Evolutionary conservation across 768 basidiomycete genomes (phyloP).

Genomic region (Leccinum disarticulatum): DNA sequence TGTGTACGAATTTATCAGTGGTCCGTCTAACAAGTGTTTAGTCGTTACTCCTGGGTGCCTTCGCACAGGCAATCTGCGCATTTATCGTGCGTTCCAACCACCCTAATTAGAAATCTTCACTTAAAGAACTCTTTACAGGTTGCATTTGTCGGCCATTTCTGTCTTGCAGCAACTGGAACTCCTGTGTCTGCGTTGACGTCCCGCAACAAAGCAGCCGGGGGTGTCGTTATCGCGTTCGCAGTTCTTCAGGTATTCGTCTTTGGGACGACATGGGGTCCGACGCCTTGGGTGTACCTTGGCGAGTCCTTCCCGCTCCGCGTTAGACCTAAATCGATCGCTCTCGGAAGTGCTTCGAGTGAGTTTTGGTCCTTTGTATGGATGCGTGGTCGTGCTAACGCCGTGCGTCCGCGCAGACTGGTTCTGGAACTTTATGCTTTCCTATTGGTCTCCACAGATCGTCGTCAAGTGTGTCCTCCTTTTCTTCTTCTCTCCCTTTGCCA

Average conservation of each 20-base stretch:
- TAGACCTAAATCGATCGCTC: conserved; percentile 72
- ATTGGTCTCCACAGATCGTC: conserved; percentile 71
- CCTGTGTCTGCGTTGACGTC: conserved; percentile 46
- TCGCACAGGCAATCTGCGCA: conserved; percentile 59
- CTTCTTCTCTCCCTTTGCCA: neutral
- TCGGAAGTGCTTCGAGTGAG: conserved; percentile 60
- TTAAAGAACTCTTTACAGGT: conserved; percentile 40
- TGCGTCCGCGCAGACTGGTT: conserved; percentile 47
- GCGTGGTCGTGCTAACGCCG: conserved; percentile 6
- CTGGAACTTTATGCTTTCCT: conserved; percentile 75
- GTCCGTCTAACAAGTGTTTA: conserved; percentile 20
- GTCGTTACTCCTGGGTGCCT: conserved; percentile 66
- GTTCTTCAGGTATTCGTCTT: conserved; percentile 74
- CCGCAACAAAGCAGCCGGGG: conserved; percentile 60
- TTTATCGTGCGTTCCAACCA: conserved; percentile 47
- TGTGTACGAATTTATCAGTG: neutral
- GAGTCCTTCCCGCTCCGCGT: conserved; percentile 83
- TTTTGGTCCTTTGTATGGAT: neutral
- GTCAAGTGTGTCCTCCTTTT: conserved; percentile 37
- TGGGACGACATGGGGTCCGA: conserved; percentile 76
- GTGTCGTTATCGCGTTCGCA: conserved; percentile 71
- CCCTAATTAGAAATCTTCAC: neutral
- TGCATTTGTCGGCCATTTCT: conserved; percentile 70
- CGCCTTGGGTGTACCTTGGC: conserved; percentile 74
- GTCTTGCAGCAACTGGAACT: conserved; percentile 54